phyloP scores from a whole-genome alignment of 108 stramenopile genomes.

The Cylindrotheca closterium region DNA sequence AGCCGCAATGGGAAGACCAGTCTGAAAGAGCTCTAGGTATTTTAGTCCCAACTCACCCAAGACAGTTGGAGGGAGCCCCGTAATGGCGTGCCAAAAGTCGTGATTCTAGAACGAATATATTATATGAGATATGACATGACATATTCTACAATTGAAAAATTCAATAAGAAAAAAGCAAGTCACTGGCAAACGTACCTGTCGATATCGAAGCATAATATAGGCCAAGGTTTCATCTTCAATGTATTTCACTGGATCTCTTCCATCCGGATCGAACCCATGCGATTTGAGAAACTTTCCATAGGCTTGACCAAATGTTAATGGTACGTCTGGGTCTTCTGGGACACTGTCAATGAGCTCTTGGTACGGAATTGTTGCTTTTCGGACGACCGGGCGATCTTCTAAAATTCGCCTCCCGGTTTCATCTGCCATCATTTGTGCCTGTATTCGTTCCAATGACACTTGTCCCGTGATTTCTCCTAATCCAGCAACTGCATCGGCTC shows the following conservation, averaged over 20 bases:
- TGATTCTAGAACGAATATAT: conserved; percentile 63
- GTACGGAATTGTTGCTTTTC: conserved; percentile 50
- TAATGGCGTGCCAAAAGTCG: conserved; percentile 95
- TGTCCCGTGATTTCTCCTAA: conserved; percentile 93
- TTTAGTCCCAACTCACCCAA: conserved; percentile 95
- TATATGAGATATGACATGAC: neutral
- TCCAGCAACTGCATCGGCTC: conserved; percentile 91
- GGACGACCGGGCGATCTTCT: conserved; percentile 66
- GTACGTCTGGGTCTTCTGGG: conserved; percentile 14
- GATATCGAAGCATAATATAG: conserved; percentile 94
- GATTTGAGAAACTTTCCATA: conserved; percentile 81
- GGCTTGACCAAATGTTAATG: conserved; percentile 83
- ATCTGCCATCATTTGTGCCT: conserved; percentile 48
- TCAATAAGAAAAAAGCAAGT: neutral
- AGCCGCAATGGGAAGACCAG: conserved; percentile 90
- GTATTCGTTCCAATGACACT: conserved; percentile 67
- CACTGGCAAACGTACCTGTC: conserved; percentile 65
- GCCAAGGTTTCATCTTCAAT: conserved; percentile 80
- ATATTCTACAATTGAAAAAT: neutral
- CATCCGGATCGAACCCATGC: conserved; percentile 90
- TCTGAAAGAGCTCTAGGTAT: conserved; percentile 95
- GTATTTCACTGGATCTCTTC: conserved; percentile 54
- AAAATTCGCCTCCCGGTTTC: conserved; percentile 61
- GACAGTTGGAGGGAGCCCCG: conserved; percentile 92
- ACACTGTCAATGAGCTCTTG: conserved; percentile 38